Evolutionary conservation across 2,329 filamentous ascomycete genomes (phyloP).

Genomic region (Ophiostoma montium): DNA sequence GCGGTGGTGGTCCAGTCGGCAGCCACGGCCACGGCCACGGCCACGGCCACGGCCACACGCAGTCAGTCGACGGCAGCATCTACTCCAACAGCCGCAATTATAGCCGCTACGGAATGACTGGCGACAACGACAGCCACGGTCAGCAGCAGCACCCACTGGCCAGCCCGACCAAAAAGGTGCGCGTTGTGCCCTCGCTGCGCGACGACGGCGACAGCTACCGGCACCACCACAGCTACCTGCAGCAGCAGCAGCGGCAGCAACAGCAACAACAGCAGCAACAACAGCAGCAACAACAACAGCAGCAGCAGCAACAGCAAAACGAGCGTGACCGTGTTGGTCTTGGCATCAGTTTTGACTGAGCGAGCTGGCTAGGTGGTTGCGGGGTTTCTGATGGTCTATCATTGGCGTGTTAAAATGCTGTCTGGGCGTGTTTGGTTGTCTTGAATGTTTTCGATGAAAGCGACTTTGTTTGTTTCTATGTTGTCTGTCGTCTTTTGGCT

Average conservation of each 20-base stretch:
- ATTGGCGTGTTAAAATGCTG: too few relatives aligned
- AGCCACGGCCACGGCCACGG: conserved; percentile 12
- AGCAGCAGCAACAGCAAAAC: not conserved
- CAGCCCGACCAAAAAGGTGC: conserved; percentile 38
- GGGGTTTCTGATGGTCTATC: too few relatives aligned
- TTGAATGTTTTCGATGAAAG: not conserved
- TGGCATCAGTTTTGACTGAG: conserved; percentile 35
- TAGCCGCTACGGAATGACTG: not conserved
- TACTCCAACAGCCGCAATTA: not conserved
- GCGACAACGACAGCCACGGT: conserved; percentile 14
- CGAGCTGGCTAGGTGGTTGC: too few relatives aligned
- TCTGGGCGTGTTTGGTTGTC: too few relatives aligned
- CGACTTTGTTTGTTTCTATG: not conserved
- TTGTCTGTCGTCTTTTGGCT: not conserved
- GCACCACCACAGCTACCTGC: conserved; percentile 7
- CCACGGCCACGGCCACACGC: conserved; percentile 20
- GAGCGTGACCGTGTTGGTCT: conserved; percentile 29
- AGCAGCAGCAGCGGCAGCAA: conserved; percentile 1
- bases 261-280: conserved; percentile 2
- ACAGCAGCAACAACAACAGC: not conserved
- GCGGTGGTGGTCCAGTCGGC: conserved; percentile 15
- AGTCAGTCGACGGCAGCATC: not conserved
- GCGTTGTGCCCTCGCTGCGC: conserved; percentile 25
- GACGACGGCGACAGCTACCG: conserved; percentile 20
- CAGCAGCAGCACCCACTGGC: conserved; percentile 22